Percentiles rank a stretch among this genome's conserved stretches.
phyloP scores from a whole-genome alignment of 768 basidiomycete species.

The Boletus pseudo-olivaceus region DNA sequence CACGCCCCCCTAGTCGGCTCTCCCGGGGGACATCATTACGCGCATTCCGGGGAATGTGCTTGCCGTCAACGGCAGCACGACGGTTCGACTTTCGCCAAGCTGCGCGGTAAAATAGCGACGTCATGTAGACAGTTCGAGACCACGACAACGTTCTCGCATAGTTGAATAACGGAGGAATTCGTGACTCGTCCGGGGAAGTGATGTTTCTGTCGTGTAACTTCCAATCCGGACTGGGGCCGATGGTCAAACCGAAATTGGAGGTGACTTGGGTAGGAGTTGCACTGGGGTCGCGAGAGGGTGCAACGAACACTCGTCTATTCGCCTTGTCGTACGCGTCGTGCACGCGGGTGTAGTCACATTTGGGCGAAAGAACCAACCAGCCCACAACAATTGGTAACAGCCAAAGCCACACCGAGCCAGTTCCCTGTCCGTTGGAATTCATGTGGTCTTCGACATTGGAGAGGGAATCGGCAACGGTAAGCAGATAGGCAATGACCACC shows the following conservation, averaged over 20 bases:
- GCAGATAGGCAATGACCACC: slow-evolving; percentile 42
- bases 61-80: slow-evolving; percentile 2
- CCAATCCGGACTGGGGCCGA: slow-evolving; percentile 9
- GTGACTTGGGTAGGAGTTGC: background rate
- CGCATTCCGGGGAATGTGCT: background rate
- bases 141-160: slow-evolving; percentile 23
- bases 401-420: slow-evolving; percentile 44
- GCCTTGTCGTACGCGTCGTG: slow-evolving; percentile 14
- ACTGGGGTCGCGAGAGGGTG: background rate
- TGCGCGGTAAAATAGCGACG: slow-evolving; percentile 13
- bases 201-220: background rate
- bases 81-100: slow-evolving; percentile 9
- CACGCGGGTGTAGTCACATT: slow-evolving; percentile 36
- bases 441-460: slow-evolving; percentile 18
- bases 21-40: slow-evolving; percentile 1
- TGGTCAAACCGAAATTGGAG: slow-evolving; percentile 14
- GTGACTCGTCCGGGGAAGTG: slow-evolving; percentile 21
- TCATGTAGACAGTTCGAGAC: slow-evolving; percentile 13
- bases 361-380: slow-evolving; percentile 40
- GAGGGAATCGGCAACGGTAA: slow-evolving; percentile 17
- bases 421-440: slow-evolving; percentile 35
- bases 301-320: slow-evolving; percentile 1
- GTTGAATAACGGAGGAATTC: slow-evolving; percentile 25
- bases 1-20: slow-evolving; percentile 16
- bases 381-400: slow-evolving; percentile 39